phyloP scores from a whole-genome alignment of 345 rosid genomes.

The Arabidopsis suecica region DNA sequence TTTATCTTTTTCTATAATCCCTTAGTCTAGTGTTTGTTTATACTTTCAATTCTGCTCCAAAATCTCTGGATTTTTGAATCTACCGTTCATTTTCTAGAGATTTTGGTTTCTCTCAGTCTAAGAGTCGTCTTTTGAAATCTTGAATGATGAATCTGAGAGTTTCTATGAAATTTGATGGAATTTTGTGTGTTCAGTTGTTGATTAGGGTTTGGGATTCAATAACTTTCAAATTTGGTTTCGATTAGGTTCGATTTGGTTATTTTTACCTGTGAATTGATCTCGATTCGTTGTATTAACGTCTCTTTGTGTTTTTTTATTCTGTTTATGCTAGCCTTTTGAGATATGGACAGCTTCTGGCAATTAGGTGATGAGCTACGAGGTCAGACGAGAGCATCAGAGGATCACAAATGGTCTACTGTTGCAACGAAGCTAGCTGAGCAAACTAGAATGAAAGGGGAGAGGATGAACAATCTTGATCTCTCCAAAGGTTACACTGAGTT shows the following conservation, averaged over 20 bases:
- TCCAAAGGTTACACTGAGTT: constrained; percentile 70
- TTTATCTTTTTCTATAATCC: constrained; percentile 18
- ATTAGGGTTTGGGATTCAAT: constrained; percentile 27
- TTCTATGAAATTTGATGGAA: background rate
- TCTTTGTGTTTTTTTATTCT: background rate
- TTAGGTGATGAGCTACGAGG: constrained; percentile 97
- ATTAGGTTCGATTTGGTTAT: constrained; percentile 11
- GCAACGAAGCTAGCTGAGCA: constrained; percentile 94
- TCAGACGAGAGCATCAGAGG: constrained; percentile 81
- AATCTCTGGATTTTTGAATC: constrained; percentile 1
- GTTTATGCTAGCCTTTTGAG: constrained; percentile 8
- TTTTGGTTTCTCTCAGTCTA: background rate
- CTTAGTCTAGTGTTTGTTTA: constrained; percentile 13
- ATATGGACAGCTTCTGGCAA: constrained; percentile 81
- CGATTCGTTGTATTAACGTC: no score
- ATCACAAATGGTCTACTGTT: constrained; percentile 84
- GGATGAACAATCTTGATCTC: constrained; percentile 89
- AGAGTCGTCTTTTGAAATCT: background rate
- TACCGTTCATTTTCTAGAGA: background rate
- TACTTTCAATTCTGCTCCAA: constrained; percentile 4
- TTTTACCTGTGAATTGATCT: no score
- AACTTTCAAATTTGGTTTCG: background rate
- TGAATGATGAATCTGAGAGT: background rate
- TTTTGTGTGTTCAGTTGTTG: background rate
- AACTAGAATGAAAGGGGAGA: constrained; percentile 75